A percentile compares a stretch with the other conserved stretches of the same genome.
These are phyloP conservation scores for Zygosaccharomyces siamensis DNA, from an alignment of 805 yeast species.

Conservation along the genomic window DNA sequence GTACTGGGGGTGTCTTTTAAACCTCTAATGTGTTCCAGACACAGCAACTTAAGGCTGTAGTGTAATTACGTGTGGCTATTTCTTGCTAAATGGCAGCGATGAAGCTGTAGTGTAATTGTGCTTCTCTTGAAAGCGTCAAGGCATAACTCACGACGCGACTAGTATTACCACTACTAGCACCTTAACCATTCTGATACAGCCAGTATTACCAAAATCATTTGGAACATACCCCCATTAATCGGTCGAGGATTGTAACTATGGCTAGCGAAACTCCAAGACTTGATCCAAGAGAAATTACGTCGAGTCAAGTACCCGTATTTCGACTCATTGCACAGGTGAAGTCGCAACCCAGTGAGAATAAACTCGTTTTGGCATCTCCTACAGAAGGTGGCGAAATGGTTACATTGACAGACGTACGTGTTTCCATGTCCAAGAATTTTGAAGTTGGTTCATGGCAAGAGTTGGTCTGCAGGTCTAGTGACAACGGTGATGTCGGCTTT, in stretches of 20 bases:
- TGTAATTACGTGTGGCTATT: neutral
- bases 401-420: conserved; percentile 26
- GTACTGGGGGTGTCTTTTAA: too few relatives aligned
- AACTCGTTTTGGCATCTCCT: conserved; percentile 27
- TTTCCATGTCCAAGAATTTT: conserved; percentile 25
- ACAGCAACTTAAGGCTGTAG: too few relatives aligned
- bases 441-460: conserved; percentile 34
- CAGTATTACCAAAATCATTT: neutral
- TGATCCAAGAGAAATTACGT: conserved; percentile 29
- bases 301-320: conserved; percentile 26
- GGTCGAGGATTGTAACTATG: conserved; percentile 14
- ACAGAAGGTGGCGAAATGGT: conserved; percentile 28
- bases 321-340: conserved; percentile 33
- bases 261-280: conserved; percentile 34
- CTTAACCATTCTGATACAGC: neutral
- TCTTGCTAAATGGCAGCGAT: neutral
- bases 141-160: neutral
- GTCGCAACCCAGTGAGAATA: conserved; percentile 29
- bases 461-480: conserved; percentile 33
- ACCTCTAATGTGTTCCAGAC: too few relatives aligned
- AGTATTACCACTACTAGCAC: neutral
- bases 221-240: neutral
- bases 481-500: conserved; percentile 33
- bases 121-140: neutral
- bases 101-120: neutral